Base-by-base conservation (phyloP, 306 rosid species). In the Acacia melanoxylon region DNA sequence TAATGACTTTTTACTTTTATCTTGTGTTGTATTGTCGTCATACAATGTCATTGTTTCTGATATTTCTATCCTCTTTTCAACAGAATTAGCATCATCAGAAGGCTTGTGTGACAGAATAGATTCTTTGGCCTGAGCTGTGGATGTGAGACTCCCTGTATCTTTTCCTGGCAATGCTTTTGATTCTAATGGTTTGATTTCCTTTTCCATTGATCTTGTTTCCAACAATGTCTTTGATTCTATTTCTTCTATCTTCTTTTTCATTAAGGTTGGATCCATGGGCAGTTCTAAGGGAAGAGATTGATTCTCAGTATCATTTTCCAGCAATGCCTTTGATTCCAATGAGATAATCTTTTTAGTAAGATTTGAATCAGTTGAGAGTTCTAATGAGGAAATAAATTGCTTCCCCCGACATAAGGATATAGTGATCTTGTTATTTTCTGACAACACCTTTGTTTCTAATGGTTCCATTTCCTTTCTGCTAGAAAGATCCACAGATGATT, bases 131-230 rank as follows among this genome's bases (percentile, higher is more conserved):
- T 62, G 67, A 46, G 40, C 44, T 66, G 41, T 68, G 62, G 61
- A 37, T 24, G 74, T 67, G 56, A 59, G 83, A 71, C 72, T 63
- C 71, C 45, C 41, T 66, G 56, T 81, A 27, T 69, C 48, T 22
- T 79, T 76, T 59, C 75, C 89, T n/a, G 79, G 40, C 58, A 15
- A 68, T 52, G 75, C 78, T 76, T 71, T 81, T 62, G 75, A 68
- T 82, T 85, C 90, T 81, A 80, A 86, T 69, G 87, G 67, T 81
- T 81, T 80, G 6, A 74, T 31, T 20, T 31, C 20, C 15, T 20
- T 52, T 52, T 20, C 37, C 65, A 31, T 19, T 51, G 78, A 19
- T 71, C 54, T 74, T 52, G 44, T 51, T 77, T 51, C 71, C 66
- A 52, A 13, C 9, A 51, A 17, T 51, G 3, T 9, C n/a, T 16